Percentiles rank a stretch among this genome's conserved stretches.
These are phyloP conservation scores for Juglanconis juglandina DNA, from an alignment of 2,329 filamentous ascomycete species.

Conservation along the genomic window DNA sequence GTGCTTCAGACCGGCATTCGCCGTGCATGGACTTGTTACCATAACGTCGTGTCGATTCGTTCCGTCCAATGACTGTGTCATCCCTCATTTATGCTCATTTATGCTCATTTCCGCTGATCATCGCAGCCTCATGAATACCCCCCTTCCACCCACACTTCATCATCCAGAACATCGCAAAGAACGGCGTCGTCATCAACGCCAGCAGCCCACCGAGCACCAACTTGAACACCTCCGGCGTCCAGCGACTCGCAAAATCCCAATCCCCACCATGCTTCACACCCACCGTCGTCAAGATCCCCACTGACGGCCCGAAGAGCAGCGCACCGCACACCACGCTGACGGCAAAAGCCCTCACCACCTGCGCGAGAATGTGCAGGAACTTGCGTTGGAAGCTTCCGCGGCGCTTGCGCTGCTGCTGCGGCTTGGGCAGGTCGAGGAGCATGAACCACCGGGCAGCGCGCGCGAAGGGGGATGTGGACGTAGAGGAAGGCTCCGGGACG, in stretches of 20 bases:
- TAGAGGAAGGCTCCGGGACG: conserved; percentile 26
- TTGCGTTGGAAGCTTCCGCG: conserved; percentile 28
- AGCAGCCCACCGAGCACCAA: conserved; percentile 44
- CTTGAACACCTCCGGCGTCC: conserved; percentile 50
- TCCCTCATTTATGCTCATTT: conserved; percentile 19
- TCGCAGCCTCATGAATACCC: conserved; percentile 23
- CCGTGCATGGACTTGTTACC: neutral
- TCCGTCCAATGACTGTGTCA: neutral
- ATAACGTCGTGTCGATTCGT: neutral
- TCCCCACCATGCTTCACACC: conserved; percentile 38
- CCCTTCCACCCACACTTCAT: conserved; percentile 43
- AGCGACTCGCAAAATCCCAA: conserved; percentile 39
- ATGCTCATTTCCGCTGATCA: conserved; percentile 20
- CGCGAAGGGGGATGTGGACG: neutral
- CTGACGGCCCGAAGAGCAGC: conserved; percentile 39
- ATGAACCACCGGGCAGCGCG: conserved; percentile 41
- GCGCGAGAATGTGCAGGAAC: conserved; percentile 32
- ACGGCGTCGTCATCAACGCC: conserved; percentile 44
- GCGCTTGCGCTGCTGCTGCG: conserved; percentile 22
- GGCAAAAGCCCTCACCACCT: conserved; percentile 34
- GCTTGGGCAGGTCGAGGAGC: conserved; percentile 33
- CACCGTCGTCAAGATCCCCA: conserved; percentile 40
- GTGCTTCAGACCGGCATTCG: too few species aligned
- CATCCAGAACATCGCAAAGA: conserved; percentile 49
- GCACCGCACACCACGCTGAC: conserved; percentile 37